phyloP scores from a whole-genome alignment of 2,329 filamentous ascomycete genomes.

The Claviceps digitariae region DNA sequence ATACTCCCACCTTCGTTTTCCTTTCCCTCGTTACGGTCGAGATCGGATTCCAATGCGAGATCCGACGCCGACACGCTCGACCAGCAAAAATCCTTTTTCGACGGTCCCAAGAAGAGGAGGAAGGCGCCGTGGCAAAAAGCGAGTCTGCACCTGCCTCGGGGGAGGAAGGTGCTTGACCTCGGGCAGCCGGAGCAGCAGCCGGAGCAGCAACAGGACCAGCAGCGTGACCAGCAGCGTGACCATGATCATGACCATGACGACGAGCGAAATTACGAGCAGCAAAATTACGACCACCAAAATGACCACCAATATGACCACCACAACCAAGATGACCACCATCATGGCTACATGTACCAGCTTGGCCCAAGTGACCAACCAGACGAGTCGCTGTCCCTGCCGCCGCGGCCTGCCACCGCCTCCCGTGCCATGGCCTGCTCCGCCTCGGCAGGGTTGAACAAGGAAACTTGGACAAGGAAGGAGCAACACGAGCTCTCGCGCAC shows the following conservation, averaged over 20 bases:
- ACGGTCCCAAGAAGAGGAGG: background rate
- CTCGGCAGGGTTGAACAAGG: background rate
- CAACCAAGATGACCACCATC: too few species aligned
- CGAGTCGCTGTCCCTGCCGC: background rate
- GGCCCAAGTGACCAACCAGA: background rate
- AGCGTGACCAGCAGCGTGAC: too few species aligned
- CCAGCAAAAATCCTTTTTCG: background rate
- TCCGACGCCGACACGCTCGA: background rate
- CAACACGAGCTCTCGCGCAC: slow-evolving; percentile 5
- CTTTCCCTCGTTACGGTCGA: slow-evolving; percentile 20
- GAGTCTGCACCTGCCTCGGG: slow-evolving; percentile 7
- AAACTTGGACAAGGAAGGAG: background rate
- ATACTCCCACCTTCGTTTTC: slow-evolving; percentile 23
- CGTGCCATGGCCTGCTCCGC: background rate
- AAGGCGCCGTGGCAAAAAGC: slow-evolving; percentile 14
- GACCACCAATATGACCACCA: too few species aligned
- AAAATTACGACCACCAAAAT: too few species aligned
- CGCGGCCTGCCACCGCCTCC: background rate
- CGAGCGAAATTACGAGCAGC: too few species aligned
- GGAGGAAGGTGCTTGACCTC: slow-evolving; percentile 6
- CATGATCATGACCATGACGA: too few species aligned
- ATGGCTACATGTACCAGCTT: too few species aligned
- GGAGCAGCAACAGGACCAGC: background rate
- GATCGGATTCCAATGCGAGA: slow-evolving; percentile 11
- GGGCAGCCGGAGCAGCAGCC: background rate